Percentiles rank a stretch among this genome's conserved stretches.
Conservation (phyloP, 1,284 basidiomycete species). For the Anthracocystis walkeri region DNA sequence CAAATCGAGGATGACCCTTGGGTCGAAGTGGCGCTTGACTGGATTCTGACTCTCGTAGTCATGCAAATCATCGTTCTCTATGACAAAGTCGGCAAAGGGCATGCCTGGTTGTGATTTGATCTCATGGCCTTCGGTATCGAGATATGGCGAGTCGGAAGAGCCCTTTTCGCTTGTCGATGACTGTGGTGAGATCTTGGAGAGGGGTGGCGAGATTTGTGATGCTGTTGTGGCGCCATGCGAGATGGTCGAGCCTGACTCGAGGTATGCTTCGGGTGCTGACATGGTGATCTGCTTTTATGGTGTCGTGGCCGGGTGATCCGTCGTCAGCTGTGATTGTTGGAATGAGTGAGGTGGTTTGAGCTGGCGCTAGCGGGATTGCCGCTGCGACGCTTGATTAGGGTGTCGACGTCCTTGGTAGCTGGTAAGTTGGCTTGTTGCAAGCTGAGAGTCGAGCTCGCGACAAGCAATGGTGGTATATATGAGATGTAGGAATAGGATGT, state of each 20-base stretch:
- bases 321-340: background rate
- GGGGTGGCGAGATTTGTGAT: constrained; percentile 10
- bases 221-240: constrained; percentile 12
- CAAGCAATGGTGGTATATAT: background rate
- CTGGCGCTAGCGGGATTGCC: constrained; percentile 8
- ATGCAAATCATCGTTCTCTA: constrained; percentile 51
- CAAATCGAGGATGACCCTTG: constrained; percentile 35
- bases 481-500: background rate
- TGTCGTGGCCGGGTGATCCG: background rate
- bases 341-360: background rate
- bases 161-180: constrained; percentile 18
- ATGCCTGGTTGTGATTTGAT: constrained; percentile 24
- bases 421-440: background rate
- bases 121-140: constrained; percentile 21
- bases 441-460: constrained; percentile 5
- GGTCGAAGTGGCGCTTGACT: constrained; percentile 30
- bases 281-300: constrained; percentile 11
- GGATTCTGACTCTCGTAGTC: constrained; percentile 41
- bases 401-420: constrained; percentile 1
- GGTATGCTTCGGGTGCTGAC: constrained; percentile 15
- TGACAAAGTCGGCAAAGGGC: constrained; percentile 52
- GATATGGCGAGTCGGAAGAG: constrained; percentile 36
- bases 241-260: constrained; percentile 18
- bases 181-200: constrained; percentile 23
- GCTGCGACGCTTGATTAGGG: background rate